Evolutionary conservation across 352 stramenopile genomes (phyloP).

Genomic region (Nannochloropsis limnetica): DNA sequence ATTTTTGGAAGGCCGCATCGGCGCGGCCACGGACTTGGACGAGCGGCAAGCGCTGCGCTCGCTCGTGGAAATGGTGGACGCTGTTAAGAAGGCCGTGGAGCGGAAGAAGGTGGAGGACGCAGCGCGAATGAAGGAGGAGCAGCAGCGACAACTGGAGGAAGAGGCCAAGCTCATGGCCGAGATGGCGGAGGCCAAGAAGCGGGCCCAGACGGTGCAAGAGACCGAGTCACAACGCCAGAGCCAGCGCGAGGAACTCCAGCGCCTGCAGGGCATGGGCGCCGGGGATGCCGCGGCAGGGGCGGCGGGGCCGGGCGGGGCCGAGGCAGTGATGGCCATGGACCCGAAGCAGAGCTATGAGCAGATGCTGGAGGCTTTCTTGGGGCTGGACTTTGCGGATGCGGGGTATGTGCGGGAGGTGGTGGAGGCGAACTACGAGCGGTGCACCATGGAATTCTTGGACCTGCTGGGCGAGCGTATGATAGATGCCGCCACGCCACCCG

Average conservation of each 20-base stretch:
- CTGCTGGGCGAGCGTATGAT: constrained; percentile 1
- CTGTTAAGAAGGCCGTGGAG: constrained; percentile 25
- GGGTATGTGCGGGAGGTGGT: constrained; percentile 1
- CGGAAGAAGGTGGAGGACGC: constrained; percentile 1
- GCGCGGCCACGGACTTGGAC: constrained; percentile 8
- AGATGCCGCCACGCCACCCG: not conserved
- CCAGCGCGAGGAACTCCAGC: not conserved
- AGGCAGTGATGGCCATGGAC: constrained; percentile 8
- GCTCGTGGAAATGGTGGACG: constrained; percentile 21
- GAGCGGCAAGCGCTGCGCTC: constrained; percentile 24
- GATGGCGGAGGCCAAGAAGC: constrained; percentile 16
- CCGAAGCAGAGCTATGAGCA: constrained; percentile 35
- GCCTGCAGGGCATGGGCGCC: not conserved
- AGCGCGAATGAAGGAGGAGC: not conserved
- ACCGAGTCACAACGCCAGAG: not conserved
- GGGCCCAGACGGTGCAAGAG: constrained; percentile 9
- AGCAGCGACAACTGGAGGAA: not conserved
- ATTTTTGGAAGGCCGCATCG: constrained; percentile 25
- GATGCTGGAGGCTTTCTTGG: constrained; percentile 9
- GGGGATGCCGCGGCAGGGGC: not conserved
- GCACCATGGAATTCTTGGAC: constrained; percentile 35
- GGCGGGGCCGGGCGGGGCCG: not conserved
- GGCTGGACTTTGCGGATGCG: not conserved
- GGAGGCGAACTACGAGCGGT: constrained; percentile 36
- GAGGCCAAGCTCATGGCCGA: not conserved